Base-by-base conservation (phyloP, 345 rosid genomes). In the Lepidium sativum region DNA sequence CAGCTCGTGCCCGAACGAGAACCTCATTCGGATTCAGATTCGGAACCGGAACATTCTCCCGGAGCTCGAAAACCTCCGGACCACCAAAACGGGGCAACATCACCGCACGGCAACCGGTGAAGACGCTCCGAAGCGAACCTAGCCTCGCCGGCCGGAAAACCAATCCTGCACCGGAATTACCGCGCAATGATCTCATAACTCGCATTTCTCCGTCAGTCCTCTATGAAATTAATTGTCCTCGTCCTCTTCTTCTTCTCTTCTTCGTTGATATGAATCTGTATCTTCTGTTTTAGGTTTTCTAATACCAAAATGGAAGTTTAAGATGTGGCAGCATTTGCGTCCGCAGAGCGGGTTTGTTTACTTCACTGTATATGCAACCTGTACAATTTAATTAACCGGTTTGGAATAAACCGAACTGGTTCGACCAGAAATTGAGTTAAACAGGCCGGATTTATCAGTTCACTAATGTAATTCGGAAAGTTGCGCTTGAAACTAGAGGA, bases 41-140 rank as follows among this genome's bases (percentile, higher is more conserved):
- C 42, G 98, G 97, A 21, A 92, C 88, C 20, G 75, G 82, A 10
- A 89, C 90, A 72, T 83, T 72, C 37, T 75, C 78, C 32, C 95
- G 86, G 74, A 89, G 80, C 82, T 86, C 85, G 68, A 89, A 77
- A 63, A 84, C 88, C 76, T 86, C 96, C 15, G 98, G 94, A 11
- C 96, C 96, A 16, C 98, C 98, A 68, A 87, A 89, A 18, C 92
- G 91, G 8, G 94, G 95, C 41, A 92, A 57, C 66, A 89, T 60
- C 72, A 89, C 98, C 6, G 90, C 97, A 61, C 97, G 81, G 81
- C 96, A 89, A 21, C 80, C 77, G 49, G 86, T 92, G 34, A 74
- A 85, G 39, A 86, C 45, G 61, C 71, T 69, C 15, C 98, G 82
- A 15, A 69, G 51, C 31, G 66, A 72, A 29, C 55, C 50, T 41